Base-by-base conservation (phyloP, 2,329 filamentous ascomycete species). In the Furcasterigmium furcatum region DNA sequence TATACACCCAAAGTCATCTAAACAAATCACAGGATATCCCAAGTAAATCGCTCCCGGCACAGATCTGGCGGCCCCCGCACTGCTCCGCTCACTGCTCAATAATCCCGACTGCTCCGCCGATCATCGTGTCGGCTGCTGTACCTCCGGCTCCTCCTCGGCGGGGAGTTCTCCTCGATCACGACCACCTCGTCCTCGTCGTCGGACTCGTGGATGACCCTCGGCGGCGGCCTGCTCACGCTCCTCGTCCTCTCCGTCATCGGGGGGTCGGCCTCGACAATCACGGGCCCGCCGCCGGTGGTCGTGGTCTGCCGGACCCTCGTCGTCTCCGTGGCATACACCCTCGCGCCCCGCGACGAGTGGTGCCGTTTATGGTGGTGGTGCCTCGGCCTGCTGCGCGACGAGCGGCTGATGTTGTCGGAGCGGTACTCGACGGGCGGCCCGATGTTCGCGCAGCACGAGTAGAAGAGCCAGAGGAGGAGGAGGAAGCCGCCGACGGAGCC, bases 401-500 rank as follows among this genome's bases (percentile, higher is more conserved):
- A 50, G n/a, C 43, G 44, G 34, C 38, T 47, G n/a, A 6, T 12
- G 43, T 52, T 38, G 12, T 57, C 46, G 19, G 52, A 50, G 14
- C 47, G 45, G 19, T 42, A 30, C 18, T 46, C 45, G 44, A 58
- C 58, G 30, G 63, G 55, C 2, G 67, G 70, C 2, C 66, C 66
- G 24, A 71, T 34, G 20, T 29, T 65, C 48, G 73, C 71, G 24
- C 78, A 60, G n/a, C 66, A 66, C 3, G 70, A 66, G 58, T 77
- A 79, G 46, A 80, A 52, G 12, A 80, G 55, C 59, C 74, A 73
- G 24, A 81, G 61, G 12, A 80, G 50, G 27, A 82, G 63, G 25
- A 81, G 58, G 58, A 82, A 76, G 43, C 71, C 79, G 22, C 63
- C 68, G 40, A 74, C 65, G 35, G 68, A 64, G 51, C 71, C 72